Percentiles rank a stretch among this genome's conserved stretches.
These are phyloP conservation scores for Cystobasidium ongulense DNA, from an alignment of 768 basidiomycete genomes.

Conservation along the genomic window DNA sequence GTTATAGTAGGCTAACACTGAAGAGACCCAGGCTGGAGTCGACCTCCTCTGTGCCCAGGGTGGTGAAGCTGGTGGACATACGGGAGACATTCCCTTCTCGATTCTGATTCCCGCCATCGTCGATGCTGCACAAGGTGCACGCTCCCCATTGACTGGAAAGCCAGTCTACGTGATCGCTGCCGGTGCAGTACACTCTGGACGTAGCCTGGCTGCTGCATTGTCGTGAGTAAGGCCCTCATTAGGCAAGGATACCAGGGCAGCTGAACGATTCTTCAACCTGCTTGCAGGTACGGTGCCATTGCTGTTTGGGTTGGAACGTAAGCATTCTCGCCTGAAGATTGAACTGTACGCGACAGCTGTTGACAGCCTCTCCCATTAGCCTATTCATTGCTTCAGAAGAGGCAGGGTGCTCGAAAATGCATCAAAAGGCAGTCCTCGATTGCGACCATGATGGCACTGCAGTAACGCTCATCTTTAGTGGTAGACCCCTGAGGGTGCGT, in stretches of 20 bases:
- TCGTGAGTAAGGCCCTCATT: slow-evolving; percentile 49
- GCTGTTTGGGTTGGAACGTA: slow-evolving; percentile 61
- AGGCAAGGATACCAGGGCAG: background rate
- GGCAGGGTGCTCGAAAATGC: slow-evolving; percentile 31
- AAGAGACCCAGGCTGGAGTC: slow-evolving; percentile 56
- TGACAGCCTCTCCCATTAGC: slow-evolving; percentile 24
- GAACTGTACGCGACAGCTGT: too few relatives aligned
- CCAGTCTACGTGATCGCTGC: slow-evolving; percentile 84
- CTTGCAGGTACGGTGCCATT: slow-evolving; percentile 67
- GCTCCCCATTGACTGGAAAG: slow-evolving; percentile 67
- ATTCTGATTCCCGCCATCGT: slow-evolving; percentile 87
- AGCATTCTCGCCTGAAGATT: too few relatives aligned
- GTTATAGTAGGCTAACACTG: slow-evolving; percentile 39
- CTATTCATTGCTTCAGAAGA: slow-evolving; percentile 34
- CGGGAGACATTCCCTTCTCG: slow-evolving; percentile 71
- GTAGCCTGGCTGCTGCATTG: slow-evolving; percentile 53
- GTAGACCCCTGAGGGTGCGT: slow-evolving; percentile 73
- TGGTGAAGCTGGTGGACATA: slow-evolving; percentile 85
- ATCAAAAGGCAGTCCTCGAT: slow-evolving; percentile 28
- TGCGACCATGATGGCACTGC: background rate
- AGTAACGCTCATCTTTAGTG: slow-evolving; percentile 59
- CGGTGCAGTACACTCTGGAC: slow-evolving; percentile 70
- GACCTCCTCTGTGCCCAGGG: slow-evolving; percentile 88
- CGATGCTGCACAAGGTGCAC: slow-evolving; percentile 66
- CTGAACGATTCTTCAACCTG: slow-evolving; percentile 56